Base-by-base conservation (phyloP, 345 rosid genomes). In the Eucalyptus tenuipes region DNA sequence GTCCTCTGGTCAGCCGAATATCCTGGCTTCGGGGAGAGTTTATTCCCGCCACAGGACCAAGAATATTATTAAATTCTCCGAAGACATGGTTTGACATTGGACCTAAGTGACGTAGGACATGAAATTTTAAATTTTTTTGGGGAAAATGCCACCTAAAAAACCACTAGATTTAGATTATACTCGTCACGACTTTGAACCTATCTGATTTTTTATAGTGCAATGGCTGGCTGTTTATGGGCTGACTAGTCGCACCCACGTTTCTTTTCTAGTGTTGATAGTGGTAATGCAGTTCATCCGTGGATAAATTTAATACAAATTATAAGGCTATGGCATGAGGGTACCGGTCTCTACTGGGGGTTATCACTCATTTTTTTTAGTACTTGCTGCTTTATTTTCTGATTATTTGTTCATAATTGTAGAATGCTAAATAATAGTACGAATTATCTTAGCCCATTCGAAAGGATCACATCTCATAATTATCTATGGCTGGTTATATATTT, bases 381-480 rank as follows among this genome's bases (percentile, higher is more conserved):
- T 55, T 22, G 12, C 6, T 55, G 61, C 10, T 55, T 55, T 55
- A 55, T 55, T 55, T 55, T 55, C 2, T 10, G 22, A 55, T 55
- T 22, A 24, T 57, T 57, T 24, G 13, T 57, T 57, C 64, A 24
- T 10, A 57, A 10, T 24, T 16, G 7, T 33, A 33, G 13, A 37
- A 71, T 5, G 0, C 4, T 33, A 33, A 71, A 2, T 20, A 18
- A 33, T 10, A 33, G 10, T 18, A 33, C 5, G 82, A 75, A 37
- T 18, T 20, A 40, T 75, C 47, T 37, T 3, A 5, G 11, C 40
- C 0, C 25, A 2, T 75, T 75, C 0, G 5, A 5, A 75, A 75
- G 15, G 27, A 40, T 75, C 82, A 4, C 27, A 20, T 40, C 8
- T 75, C 29, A 37, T 37, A 20, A 37, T 75, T 37, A 5, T 37